phyloP scores from a whole-genome alignment of 164 flowering plant species.

The Warburgia ugandensis region DNA sequence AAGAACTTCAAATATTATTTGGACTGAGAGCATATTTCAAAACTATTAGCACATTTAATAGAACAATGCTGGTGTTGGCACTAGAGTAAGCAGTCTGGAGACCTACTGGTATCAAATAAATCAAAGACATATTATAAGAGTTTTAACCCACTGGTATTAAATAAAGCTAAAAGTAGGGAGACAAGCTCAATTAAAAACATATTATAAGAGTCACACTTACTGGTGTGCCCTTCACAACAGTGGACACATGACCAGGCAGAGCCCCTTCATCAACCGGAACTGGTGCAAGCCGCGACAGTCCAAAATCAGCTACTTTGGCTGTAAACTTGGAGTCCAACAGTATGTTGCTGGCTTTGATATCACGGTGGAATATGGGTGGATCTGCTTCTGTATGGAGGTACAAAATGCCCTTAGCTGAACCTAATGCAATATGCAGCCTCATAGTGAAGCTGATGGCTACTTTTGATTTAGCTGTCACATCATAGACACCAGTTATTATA shows the following conservation, averaged over 20 bases:
- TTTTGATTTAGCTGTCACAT: slow-evolving; percentile 21
- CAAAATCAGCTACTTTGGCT: slow-evolving; percentile 37
- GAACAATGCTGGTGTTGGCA: no score
- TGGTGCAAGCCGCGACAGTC: slow-evolving; percentile 30
- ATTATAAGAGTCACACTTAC: slow-evolving; percentile 12
- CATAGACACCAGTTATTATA: slow-evolving; percentile 1
- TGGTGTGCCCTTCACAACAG: slow-evolving; percentile 35
- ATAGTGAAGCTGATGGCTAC: slow-evolving; percentile 14
- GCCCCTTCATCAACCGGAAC: slow-evolving; percentile 18
- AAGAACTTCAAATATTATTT: no score
- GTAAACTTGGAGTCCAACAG: slow-evolving; percentile 29
- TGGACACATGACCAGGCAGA: slow-evolving; percentile 23
- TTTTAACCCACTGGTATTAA: background rate
- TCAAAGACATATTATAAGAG: no score
- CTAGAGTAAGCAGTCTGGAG: no score
- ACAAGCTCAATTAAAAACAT: background rate
- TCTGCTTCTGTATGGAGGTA: slow-evolving; percentile 39
- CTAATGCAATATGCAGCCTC: slow-evolving; percentile 31
- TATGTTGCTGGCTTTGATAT: slow-evolving; percentile 40
- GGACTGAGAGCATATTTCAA: no score
- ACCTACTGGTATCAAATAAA: no score
- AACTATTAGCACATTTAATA: no score
- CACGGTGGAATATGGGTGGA: slow-evolving; percentile 37
- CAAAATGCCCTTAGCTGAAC: slow-evolving; percentile 31
- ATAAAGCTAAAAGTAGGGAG: background rate